Evolutionary conservation across 2,329 filamentous ascomycete genomes (phyloP).

Genomic region (Aureobasidium namibiae): DNA sequence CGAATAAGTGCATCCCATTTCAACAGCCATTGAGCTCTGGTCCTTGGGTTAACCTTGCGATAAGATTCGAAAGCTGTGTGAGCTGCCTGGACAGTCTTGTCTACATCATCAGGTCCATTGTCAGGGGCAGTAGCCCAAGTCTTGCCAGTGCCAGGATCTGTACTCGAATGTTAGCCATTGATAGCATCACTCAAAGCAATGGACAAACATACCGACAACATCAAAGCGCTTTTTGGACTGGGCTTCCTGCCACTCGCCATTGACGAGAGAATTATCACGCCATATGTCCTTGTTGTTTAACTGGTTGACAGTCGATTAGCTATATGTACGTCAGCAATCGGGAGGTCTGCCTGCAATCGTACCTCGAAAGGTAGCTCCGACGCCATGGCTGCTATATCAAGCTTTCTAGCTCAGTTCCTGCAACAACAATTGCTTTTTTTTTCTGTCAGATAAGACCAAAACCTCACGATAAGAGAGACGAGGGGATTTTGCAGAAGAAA

Average conservation of each 20-base stretch:
- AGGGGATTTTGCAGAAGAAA: too few relatives aligned
- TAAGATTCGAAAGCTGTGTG: conserved; percentile 54
- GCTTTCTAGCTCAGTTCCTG: background rate
- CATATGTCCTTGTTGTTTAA: conserved; percentile 48
- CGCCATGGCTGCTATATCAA: conserved; percentile 18
- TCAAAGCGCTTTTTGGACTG: conserved; percentile 52
- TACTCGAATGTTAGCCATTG: background rate
- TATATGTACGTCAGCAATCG: background rate
- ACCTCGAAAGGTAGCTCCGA: conserved; percentile 38
- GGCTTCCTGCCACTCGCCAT: conserved; percentile 48
- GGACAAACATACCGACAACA: conserved; percentile 39
- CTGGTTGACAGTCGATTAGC: conserved; percentile 22
- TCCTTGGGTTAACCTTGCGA: conserved; percentile 51
- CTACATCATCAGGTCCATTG: conserved; percentile 51
- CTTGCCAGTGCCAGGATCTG: conserved; percentile 45
- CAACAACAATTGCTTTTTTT: background rate
- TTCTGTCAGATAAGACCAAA: background rate
- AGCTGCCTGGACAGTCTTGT: conserved; percentile 50
- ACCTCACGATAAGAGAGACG: background rate
- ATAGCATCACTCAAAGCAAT: background rate
- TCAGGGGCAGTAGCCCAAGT: conserved; percentile 40
- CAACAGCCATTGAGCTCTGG: conserved; percentile 53
- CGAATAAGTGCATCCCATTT: conserved; percentile 59
- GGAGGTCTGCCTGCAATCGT: background rate
- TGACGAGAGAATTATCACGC: conserved; percentile 45